A percentile compares a stretch with the other conserved stretches of the same genome.
phyloP scores from a whole-genome alignment of 2,329 filamentous ascomycete species.

The Colletotrichum sp. region DNA sequence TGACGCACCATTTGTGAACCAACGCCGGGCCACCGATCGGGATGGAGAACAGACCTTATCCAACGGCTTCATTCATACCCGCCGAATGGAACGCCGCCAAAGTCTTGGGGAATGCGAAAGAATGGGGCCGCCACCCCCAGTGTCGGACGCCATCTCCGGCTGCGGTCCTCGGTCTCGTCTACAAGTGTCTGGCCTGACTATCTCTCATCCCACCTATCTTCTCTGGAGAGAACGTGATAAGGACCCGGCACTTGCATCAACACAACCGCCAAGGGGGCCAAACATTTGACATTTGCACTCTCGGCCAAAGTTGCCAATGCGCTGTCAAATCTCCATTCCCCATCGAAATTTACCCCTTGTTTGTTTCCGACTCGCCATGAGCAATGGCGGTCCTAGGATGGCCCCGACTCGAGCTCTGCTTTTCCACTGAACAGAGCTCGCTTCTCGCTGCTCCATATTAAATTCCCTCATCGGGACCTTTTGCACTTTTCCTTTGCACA shows the following conservation, averaged over 20 bases:
- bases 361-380: not conserved
- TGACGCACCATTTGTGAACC: not conserved
- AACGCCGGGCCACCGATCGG: conserved; percentile 8
- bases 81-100: conserved; percentile 2
- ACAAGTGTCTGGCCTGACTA: not conserved
- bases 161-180: not conserved
- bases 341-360: not conserved
- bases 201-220: not conserved
- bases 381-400: conserved; percentile 1
- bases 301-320: not conserved
- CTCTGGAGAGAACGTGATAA: not conserved
- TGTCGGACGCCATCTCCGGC: conserved; percentile 9
- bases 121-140: conserved; percentile 4
- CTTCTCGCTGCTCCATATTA: conserved; percentile 16
- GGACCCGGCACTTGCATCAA: conserved; percentile 7
- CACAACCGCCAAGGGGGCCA: not conserved
- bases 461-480: conserved; percentile 17
- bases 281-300: not conserved
- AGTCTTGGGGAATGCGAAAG: not conserved
- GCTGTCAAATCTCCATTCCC: conserved; percentile 1
- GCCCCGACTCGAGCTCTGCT: conserved; percentile 7
- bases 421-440: conserved; percentile 2
- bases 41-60: not conserved
- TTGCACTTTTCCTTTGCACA: conserved; percentile 18
- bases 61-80: not conserved